These are phyloP conservation scores for Aspergillus sclerotiicarbonarius DNA, from an alignment of 495 filamentous ascomycete genomes.

Conservation along the genomic window DNA sequence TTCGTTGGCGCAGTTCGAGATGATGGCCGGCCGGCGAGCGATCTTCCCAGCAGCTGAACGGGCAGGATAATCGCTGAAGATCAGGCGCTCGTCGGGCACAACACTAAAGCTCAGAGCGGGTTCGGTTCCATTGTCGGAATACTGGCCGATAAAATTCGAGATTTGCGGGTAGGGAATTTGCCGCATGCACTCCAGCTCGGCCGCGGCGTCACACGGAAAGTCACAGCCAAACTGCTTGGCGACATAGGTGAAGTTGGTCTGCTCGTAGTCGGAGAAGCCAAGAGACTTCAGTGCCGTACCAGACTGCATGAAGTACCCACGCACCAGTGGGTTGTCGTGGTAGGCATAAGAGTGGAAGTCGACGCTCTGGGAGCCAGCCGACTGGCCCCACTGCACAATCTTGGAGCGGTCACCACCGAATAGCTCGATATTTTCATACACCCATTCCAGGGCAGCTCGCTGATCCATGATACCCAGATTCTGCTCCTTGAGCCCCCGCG, in stretches of 20 bases:
- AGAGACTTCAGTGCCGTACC: background rate
- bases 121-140: background rate
- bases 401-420: background rate
- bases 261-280: background rate
- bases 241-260: constrained; percentile 2
- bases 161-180: background rate
- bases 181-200: constrained; percentile 1
- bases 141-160: constrained; percentile 2
- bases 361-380: background rate
- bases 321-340: background rate
- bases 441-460: background rate
- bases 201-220: background rate
- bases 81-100: background rate
- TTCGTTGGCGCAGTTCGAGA: constrained; percentile 5
- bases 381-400: constrained; percentile 4
- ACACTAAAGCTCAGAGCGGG: constrained; percentile 1
- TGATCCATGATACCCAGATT: background rate
- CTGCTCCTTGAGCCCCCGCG: background rate
- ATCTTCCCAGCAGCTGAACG: background rate
- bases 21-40: background rate
- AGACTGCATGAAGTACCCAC: background rate
- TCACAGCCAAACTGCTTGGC: constrained; percentile 1
- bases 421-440: background rate
- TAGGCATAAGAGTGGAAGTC: constrained; percentile 4
- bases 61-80: constrained; percentile 1